Percentiles rank a stretch among this genome's conserved stretches.
Conservation (phyloP, 495 filamentous ascomycete genomes). For the Polyplosphaeria fusca region DNA sequence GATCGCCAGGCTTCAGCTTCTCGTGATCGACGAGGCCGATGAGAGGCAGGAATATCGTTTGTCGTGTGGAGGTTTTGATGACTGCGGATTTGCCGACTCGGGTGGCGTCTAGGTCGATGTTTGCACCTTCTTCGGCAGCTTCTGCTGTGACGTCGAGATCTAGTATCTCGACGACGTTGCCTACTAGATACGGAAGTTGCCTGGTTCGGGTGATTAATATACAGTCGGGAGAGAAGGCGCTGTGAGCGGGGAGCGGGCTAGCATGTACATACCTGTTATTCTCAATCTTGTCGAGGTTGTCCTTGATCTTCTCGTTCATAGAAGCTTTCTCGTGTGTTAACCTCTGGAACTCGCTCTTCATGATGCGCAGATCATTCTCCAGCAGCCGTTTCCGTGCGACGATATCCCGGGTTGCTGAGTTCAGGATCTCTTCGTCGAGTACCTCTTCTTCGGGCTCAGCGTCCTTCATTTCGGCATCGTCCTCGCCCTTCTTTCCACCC, state of each 20-base stretch:
- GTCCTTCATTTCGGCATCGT: conserved; percentile 88
- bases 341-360: conserved; percentile 95
- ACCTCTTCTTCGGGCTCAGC: conserved; percentile 63
- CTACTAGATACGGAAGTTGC: conserved; percentile 96
- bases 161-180: conserved; percentile 94
- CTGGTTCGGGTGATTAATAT: conserved; percentile 47
- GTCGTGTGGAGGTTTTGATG: conserved; percentile 98
- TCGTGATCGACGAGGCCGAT: conserved; percentile 96
- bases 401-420: conserved; percentile 89
- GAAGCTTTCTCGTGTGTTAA: conserved; percentile 89
- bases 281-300: conserved; percentile 97
- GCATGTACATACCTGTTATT: conserved; percentile 77
- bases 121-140: conserved; percentile 93
- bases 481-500: conserved; percentile 49
- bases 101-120: conserved; percentile 96
- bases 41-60: conserved; percentile 97
- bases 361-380: conserved; percentile 96
- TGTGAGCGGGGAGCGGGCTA: background rate
- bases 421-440: conserved; percentile 84
- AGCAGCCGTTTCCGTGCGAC: conserved; percentile 79
- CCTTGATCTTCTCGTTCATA: conserved; percentile 98
- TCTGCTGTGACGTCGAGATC: conserved; percentile 96
- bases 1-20: conserved; percentile 86
- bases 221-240: background rate
- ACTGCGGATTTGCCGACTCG: conserved; percentile 96